Evolutionary conservation across 2,329 filamentous ascomycete genomes (phyloP).

Genomic region (Calonectria leucothoes): DNA sequence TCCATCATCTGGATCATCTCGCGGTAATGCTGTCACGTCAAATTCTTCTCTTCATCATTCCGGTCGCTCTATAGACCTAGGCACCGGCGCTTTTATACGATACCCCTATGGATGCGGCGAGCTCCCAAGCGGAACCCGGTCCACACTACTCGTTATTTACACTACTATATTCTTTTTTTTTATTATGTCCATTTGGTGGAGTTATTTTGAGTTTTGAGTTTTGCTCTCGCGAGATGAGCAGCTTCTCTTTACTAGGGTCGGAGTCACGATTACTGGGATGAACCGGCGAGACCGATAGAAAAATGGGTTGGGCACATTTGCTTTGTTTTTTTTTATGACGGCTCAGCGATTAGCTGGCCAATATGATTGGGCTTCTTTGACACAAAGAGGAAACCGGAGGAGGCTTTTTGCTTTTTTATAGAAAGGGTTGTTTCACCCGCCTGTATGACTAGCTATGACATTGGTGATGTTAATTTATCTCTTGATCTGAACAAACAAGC

Average conservation of each 20-base stretch:
- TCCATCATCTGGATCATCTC: slow-evolving; percentile 12
- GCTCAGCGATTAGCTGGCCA: not conserved
- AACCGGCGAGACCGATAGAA: slow-evolving; percentile 4
- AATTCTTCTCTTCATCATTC: slow-evolving; percentile 22
- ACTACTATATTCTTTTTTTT: slow-evolving; percentile 24
- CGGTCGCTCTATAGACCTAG: slow-evolving; percentile 22
- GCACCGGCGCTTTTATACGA: slow-evolving; percentile 34
- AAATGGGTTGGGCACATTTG: not conserved
- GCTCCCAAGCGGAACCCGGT: slow-evolving; percentile 11
- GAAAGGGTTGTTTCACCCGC: not conserved
- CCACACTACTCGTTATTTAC: slow-evolving; percentile 21
- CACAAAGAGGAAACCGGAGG: not conserved
- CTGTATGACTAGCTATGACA: slow-evolving; percentile 7
- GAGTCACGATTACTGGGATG: not conserved
- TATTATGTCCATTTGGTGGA: not conserved
- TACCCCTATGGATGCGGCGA: slow-evolving; percentile 35
- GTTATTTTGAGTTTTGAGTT: not conserved
- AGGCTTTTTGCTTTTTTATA: not conserved
- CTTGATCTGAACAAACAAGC: not conserved
- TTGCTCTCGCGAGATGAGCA: slow-evolving; percentile 8
- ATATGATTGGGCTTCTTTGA: not conserved
- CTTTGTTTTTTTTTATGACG: not conserved
- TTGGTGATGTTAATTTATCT: slow-evolving; percentile 1
- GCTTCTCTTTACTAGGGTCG: not conserved
- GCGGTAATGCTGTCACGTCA: slow-evolving; percentile 43